Conservation (phyloP, 768 basidiomycete genomes). For the Suillus lakei region DNA sequence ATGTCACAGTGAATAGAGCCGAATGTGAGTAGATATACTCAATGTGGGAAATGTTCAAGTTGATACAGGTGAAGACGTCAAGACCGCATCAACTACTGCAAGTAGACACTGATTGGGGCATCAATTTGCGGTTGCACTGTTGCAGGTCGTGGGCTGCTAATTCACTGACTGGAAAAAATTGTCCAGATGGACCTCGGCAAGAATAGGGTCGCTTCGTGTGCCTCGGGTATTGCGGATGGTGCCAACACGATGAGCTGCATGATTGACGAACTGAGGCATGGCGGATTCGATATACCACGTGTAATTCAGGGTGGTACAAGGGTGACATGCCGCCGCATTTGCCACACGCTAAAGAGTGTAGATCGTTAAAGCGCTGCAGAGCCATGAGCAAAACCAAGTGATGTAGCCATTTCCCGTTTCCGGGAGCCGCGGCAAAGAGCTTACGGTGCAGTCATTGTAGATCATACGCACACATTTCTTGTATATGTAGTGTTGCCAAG, state of each 20-base stretch:
- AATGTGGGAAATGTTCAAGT: background rate
- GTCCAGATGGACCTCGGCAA: background rate
- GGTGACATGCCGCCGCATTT: background rate
- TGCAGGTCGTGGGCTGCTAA: background rate
- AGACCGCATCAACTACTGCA: background rate
- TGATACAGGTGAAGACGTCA: background rate
- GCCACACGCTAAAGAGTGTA: background rate
- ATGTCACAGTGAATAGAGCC: background rate
- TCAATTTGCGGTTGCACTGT: background rate
- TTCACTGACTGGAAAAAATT: background rate
- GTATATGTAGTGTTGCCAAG: background rate
- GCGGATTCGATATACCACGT: background rate
- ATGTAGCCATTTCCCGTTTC: background rate
- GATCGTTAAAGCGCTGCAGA: background rate
- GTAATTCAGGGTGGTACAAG: too few species aligned
- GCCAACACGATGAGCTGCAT: background rate
- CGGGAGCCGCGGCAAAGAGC: constrained; percentile 3
- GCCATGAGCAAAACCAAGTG: background rate
- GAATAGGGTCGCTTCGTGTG: background rate
- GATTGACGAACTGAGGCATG: background rate
- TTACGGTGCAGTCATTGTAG: background rate
- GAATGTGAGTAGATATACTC: background rate
- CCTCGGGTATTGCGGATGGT: constrained; percentile 1
- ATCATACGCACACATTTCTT: background rate
- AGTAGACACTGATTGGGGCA: background rate